phyloP scores from a whole-genome alignment of 305 asterid genomes.

The Fraxinus paxiana region DNA sequence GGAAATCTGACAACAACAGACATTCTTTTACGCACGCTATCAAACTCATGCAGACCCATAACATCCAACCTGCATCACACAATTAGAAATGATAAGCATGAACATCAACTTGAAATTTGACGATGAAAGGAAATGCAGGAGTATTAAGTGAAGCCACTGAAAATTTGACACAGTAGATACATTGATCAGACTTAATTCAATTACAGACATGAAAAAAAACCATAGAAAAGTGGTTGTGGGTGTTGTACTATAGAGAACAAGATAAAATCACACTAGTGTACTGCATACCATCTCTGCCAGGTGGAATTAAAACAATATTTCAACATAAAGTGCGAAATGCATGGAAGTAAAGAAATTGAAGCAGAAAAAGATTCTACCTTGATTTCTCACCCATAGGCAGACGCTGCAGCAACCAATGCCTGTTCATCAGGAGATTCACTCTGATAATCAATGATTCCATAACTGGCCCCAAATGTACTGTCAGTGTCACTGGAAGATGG shows the following conservation, averaged over 20 bases:
- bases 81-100: constrained; percentile 17
- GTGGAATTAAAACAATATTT: constrained; percentile 11
- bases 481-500: constrained; percentile 37
- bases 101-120: constrained; percentile 9
- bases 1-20: constrained; percentile 88
- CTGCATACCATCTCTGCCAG: not conserved
- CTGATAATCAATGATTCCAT: constrained; percentile 65
- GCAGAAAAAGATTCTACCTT: constrained; percentile 57
- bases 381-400: constrained; percentile 91
- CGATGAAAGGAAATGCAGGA: not conserved
- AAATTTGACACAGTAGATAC: not conserved
- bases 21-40: constrained; percentile 97
- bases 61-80: constrained; percentile 79
- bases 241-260: not conserved
- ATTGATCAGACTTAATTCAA: not conserved
- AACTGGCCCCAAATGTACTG: constrained; percentile 30
- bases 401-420: constrained; percentile 90
- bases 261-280: not conserved
- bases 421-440: constrained; percentile 99
- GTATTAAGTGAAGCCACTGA: not conserved
- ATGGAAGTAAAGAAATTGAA: constrained; percentile 10
- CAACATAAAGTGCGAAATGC: not conserved
- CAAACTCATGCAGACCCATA: constrained; percentile 95
- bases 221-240: not conserved
- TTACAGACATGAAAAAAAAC: constrained; percentile 5